Percentiles rank a stretch among this genome's conserved stretches.
phyloP scores from a whole-genome alignment of 345 rosid genomes.

The Citropsis articulata region DNA sequence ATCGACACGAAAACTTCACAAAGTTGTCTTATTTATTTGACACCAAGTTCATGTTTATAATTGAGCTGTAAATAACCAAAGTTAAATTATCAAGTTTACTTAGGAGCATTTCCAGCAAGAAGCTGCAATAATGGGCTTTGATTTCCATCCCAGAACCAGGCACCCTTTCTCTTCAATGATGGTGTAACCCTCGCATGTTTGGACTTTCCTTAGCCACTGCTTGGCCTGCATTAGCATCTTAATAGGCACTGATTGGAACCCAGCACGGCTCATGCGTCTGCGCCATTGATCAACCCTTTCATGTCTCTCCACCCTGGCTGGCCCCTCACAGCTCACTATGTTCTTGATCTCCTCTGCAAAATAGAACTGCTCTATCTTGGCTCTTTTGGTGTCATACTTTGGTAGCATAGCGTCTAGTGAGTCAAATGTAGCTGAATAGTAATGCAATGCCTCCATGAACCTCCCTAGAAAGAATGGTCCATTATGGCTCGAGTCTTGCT shows the following conservation, averaged over 20 bases:
- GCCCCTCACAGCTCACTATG: constrained; percentile 61
- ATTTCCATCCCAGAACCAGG: constrained; percentile 57
- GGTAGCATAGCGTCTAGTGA: constrained; percentile 51
- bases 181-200: constrained; percentile 37
- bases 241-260: constrained; percentile 35
- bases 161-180: constrained; percentile 53
- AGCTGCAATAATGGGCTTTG: constrained; percentile 50
- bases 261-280: constrained; percentile 56
- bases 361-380: constrained; percentile 57
- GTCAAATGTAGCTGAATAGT: constrained; percentile 59
- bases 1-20: background rate
- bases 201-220: constrained; percentile 41
- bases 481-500: constrained; percentile 51
- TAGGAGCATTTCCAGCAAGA: constrained; percentile 55
- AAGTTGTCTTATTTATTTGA: background rate
- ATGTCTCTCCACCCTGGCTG: constrained; percentile 48
- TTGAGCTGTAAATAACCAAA: background rate
- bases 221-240: constrained; percentile 38
- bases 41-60: background rate
- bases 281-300: constrained; percentile 58
- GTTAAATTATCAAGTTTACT: background rate
- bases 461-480: constrained; percentile 61
- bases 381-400: constrained; percentile 51
- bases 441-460: constrained; percentile 66
- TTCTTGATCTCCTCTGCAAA: constrained; percentile 58